Base-by-base conservation (phyloP, 495 filamentous ascomycete genomes). In the Penicillium waksmanii region DNA sequence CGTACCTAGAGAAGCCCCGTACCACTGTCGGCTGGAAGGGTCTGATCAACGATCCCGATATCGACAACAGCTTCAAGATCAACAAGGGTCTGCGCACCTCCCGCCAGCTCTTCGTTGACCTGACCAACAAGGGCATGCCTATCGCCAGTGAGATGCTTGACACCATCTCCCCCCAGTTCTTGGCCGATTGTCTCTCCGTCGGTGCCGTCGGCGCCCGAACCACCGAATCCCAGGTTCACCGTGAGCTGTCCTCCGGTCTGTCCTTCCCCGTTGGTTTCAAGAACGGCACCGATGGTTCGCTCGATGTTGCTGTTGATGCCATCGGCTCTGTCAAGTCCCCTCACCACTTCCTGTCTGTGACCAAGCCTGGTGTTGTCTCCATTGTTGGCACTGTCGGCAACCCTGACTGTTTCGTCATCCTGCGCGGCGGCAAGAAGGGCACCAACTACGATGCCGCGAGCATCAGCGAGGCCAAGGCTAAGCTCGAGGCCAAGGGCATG, bases 21-120 rank as follows among this genome's bases (percentile, higher is more conserved):
- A 99, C 96, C 13, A 99, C 96, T 0, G 93, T 99, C 15, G 96
- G 96, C 53, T 99, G 96, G 96, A 99, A 99, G 78, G 96, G 96
- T 13, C 81, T 99, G 61, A 96, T 99, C 80, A 99, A 99, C 73
- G 96, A 99, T 77, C 96, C 96, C 8, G 93, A 98, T 64, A 96
- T 99, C 73, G 94, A 99, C 74, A 92, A 97, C 69, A 94, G 89
- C 75, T 98, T 97, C 85, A 87, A 97, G 75, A 98, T 99, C 78
- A 99, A 98, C 82, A 97, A 97, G 80, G 96, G 96, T 3, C 73
- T 99, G 70, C 86, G 91, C 48, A 79, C 89, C 27, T 91, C 92
- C 34, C 87, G 96, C 57, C 89, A 98, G 73, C 79, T 99, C 58
- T 99, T 97, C 72, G 91, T 97, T 36, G 93, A 98, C 71, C 82